Evolutionary conservation across 352 stramenopile genomes (phyloP).

Genomic region (Pythium sukuiense): DNA sequence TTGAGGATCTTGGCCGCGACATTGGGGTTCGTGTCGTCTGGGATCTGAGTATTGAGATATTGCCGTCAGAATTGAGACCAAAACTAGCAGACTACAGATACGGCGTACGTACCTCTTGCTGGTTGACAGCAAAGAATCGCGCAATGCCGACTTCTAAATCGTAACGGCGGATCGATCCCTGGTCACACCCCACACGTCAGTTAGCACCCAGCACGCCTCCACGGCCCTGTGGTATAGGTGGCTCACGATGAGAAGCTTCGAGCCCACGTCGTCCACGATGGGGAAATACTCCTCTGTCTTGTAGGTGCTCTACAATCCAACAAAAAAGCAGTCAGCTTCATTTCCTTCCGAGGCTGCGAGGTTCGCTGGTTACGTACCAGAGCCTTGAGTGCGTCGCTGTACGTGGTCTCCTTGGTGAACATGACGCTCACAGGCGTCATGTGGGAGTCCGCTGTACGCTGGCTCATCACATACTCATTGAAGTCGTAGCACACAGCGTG

Average conservation of each 20-base stretch:
- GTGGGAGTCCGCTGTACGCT: slow-evolving; percentile 62
- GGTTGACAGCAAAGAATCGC: slow-evolving; percentile 67
- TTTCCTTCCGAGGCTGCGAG: neutral
- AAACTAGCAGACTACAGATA: neutral
- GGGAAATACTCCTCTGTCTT: slow-evolving; percentile 84
- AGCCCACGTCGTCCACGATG: slow-evolving; percentile 64
- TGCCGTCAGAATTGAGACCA: no score
- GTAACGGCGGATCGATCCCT: slow-evolving; percentile 71
- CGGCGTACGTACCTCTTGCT: slow-evolving; percentile 45
- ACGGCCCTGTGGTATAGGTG: neutral
- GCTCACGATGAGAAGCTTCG: slow-evolving; percentile 49
- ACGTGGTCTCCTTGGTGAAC: slow-evolving; percentile 77
- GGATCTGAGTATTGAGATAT: slow-evolving; percentile 38
- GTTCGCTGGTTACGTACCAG: slow-evolving; percentile 37
- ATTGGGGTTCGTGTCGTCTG: slow-evolving; percentile 55
- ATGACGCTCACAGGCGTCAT: slow-evolving; percentile 57
- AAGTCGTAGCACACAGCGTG: slow-evolving; percentile 84
- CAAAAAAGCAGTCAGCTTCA: neutral
- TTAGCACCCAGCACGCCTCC: neutral
- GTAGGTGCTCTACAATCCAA: slow-evolving; percentile 49
- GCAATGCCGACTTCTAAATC: slow-evolving; percentile 79
- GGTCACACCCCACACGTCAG: neutral
- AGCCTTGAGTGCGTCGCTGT: slow-evolving; percentile 62
- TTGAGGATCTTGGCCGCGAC: slow-evolving; percentile 68
- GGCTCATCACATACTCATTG: slow-evolving; percentile 72